Conservation (phyloP, 2,329 filamentous ascomycete species). For the Westerdykella aurantiaca region DNA sequence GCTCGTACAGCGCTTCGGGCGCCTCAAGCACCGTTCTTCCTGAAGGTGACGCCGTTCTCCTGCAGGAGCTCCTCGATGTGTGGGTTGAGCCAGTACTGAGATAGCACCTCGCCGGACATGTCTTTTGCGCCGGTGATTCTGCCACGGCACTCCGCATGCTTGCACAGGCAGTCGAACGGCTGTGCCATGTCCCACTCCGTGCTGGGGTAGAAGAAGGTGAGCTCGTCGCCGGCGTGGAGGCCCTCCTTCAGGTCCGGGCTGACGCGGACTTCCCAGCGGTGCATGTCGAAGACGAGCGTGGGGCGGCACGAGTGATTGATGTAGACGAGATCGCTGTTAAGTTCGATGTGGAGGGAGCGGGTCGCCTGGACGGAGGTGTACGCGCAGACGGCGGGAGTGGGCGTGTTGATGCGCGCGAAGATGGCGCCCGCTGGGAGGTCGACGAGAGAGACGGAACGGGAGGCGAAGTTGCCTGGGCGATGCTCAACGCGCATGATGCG, state of each 20-base stretch:
- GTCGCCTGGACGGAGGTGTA: conserved; percentile 51
- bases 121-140: conserved; percentile 58
- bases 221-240: conserved; percentile 35
- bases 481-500: conserved; percentile 37
- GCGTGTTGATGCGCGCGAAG: conserved; percentile 46
- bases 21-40: neutral
- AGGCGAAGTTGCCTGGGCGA: conserved; percentile 36
- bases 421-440: conserved; percentile 47
- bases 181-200: conserved; percentile 72
- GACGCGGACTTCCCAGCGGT: conserved; percentile 48
- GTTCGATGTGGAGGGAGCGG: conserved; percentile 48
- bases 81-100: conserved; percentile 45
- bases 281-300: conserved; percentile 50
- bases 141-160: conserved; percentile 53
- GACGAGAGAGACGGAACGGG: conserved; percentile 45
- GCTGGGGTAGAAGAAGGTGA: conserved; percentile 66
- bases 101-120: conserved; percentile 51
- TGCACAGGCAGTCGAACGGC: conserved; percentile 62
- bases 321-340: conserved; percentile 53
- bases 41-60: conserved; percentile 12
- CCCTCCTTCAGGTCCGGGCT: conserved; percentile 36
- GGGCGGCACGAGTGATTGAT: conserved; percentile 54
- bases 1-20: too few species aligned
- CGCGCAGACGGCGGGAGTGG: conserved; percentile 41
- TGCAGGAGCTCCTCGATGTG: conserved; percentile 30